Percentiles rank a stretch among this genome's conserved stretches.
Evolutionary conservation across 1,284 basidiomycete species (phyloP).

Genomic region (Blastosporella zonata): DNA sequence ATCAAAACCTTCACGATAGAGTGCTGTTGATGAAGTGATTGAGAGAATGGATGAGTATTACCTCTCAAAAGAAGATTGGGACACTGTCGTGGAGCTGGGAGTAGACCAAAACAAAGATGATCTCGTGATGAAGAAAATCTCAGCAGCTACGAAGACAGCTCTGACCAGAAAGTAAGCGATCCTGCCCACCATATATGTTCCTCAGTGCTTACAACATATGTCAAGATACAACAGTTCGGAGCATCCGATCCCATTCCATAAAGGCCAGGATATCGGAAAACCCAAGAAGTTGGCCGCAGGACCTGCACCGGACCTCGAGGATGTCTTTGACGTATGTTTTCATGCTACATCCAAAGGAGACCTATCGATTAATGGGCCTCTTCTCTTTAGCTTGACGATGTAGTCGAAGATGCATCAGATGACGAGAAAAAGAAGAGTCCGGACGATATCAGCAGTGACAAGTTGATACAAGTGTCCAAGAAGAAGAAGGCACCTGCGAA

Average conservation of each 20-base stretch:
- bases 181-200: background rate
- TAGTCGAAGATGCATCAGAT: conserved; percentile 46
- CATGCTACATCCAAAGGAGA: background rate
- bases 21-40: conserved; percentile 81
- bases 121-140: conserved; percentile 78
- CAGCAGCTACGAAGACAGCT: conserved; percentile 75
- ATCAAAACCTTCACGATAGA: conserved; percentile 41
- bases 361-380: background rate
- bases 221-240: conserved; percentile 80
- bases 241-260: conserved; percentile 92
- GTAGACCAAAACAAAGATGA: conserved; percentile 80
- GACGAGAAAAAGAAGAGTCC: conserved; percentile 44
- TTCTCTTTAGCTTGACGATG: conserved; percentile 43
- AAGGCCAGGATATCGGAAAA: conserved; percentile 75
- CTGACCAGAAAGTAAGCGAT: conserved; percentile 76
- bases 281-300: conserved; percentile 77
- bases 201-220: conserved; percentile 1
- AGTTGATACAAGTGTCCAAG: conserved; percentile 46
- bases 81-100: conserved; percentile 90
- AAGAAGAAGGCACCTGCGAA: conserved; percentile 31
- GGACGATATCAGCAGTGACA: conserved; percentile 47
- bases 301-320: conserved; percentile 84
- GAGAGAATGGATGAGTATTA: conserved; percentile 93
- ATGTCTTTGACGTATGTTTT: conserved; percentile 63
- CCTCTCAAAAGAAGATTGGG: conserved; percentile 93